These are phyloP conservation scores for Cochlearia excelsa DNA, from an alignment of 345 rosid genomes.

Conservation along the genomic window DNA sequence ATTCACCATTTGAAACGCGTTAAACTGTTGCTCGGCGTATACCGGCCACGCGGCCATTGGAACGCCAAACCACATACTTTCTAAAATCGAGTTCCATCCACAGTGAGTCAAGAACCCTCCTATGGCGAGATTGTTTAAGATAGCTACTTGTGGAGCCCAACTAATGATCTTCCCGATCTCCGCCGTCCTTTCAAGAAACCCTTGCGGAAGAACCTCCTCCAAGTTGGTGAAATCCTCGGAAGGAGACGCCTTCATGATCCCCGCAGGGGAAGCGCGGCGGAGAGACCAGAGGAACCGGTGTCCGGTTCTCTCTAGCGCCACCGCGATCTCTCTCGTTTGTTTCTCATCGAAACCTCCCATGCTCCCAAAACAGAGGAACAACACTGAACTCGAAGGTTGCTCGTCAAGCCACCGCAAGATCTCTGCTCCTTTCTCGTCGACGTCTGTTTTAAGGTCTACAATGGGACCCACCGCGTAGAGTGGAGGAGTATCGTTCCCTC, in stretches of 20 bases:
- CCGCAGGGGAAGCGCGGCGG: conserved; percentile 25
- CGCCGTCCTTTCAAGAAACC: conserved; percentile 42
- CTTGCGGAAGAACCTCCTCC: conserved; percentile 39
- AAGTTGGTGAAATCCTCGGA: conserved; percentile 26
- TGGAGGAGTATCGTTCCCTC: conserved; percentile 28
- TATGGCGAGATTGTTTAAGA: conserved; percentile 39
- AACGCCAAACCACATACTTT: conserved; percentile 35
- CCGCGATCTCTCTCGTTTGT: conserved; percentile 47
- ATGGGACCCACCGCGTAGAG: conserved; percentile 45
- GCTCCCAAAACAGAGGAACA: conserved; percentile 71
- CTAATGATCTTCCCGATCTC: conserved; percentile 40
- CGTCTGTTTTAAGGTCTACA: conserved; percentile 34
- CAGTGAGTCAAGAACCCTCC: conserved; percentile 36
- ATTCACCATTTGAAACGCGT: conserved; percentile 45
- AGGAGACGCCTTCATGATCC: conserved; percentile 9
- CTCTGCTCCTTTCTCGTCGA: conserved; percentile 1
- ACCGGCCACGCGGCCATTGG: conserved; percentile 35
- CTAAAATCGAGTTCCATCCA: no score
- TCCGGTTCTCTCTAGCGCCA: conserved; percentile 47
- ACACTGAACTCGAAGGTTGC: conserved; percentile 50
- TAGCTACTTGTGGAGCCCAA: conserved; percentile 52
- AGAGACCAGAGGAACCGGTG: conserved; percentile 54
- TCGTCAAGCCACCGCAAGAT: conserved; percentile 54
- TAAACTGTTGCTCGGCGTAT: conserved; percentile 38
- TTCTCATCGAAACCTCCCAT: conserved; percentile 46